A percentile compares a stretch with the other conserved stretches of the same genome.
Conservation (phyloP, 306 rosid species). For the Sechiopsis laciniata region DNA sequence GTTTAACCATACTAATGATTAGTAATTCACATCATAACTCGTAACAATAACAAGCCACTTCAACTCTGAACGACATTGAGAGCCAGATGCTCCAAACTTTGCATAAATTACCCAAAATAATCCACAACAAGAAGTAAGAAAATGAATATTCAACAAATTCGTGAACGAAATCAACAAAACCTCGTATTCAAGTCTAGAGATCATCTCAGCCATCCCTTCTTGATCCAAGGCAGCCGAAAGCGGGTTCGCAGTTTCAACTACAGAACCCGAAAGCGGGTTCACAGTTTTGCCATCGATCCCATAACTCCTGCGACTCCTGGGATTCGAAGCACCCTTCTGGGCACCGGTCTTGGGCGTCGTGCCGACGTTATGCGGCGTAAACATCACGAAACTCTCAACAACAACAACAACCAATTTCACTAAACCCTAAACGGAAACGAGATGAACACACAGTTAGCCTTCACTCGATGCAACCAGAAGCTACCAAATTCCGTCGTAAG, state of each 20-base stretch:
- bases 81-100: not conserved
- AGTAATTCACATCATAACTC: not conserved
- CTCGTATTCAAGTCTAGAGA: slow-evolving; percentile 71
- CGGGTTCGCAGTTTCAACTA: slow-evolving; percentile 32
- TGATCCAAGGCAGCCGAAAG: slow-evolving; percentile 35
- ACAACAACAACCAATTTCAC: no score
- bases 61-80: slow-evolving; percentile 7
- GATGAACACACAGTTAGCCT: no score
- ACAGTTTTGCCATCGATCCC: slow-evolving; percentile 49
- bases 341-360: slow-evolving; percentile 50
- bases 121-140: not conserved
- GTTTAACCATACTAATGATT: not conserved
- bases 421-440: no score
- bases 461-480: no score
- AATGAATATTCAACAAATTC: not conserved
- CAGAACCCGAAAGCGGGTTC: slow-evolving; percentile 21
- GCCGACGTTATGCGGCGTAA: slow-evolving; percentile 63
- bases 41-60: not conserved
- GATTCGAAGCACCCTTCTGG: slow-evolving; percentile 28
- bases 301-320: slow-evolving; percentile 36
- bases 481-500: no score
- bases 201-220: slow-evolving; percentile 43
- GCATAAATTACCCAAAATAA: not conserved
- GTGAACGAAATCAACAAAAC: slow-evolving; percentile 36
- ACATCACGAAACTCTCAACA: slow-evolving; percentile 44